Base-by-base conservation (phyloP, 1,139 yeast genomes). In the Yamadazyma spencermartinsiae region DNA sequence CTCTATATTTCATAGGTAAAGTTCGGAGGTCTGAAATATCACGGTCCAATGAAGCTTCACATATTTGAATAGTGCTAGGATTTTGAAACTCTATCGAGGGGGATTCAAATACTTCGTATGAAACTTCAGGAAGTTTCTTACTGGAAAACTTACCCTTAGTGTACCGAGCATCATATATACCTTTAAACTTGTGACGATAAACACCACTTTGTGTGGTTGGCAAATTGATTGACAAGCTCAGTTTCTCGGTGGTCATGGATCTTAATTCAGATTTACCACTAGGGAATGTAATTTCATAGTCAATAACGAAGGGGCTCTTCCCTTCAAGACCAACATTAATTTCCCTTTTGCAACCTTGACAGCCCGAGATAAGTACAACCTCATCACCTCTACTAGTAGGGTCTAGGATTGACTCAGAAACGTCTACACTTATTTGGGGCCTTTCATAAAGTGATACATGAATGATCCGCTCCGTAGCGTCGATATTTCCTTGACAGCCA, bases 221-320 rank as follows among this genome's bases (percentile, higher is more conserved):
- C 35, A 72, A 54, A 3, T 61, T 58, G 15, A 72, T 51, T 6
- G 41, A 48, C 6, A 63, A 40, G 15, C 55, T 49, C 29, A 56
- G 36, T 14, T 55, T 53, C 6, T 64, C 65, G 13, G 64, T 52
- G 3, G 60, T 54, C 61, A 71, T 60, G 3, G 66, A 50, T 34
- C 68, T 55, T 2, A 53, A 26, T 35, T 70, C 79, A 2, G 56
- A 36, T 24, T 54, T 56, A 0, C 86, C 88, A 50, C 62, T 67
- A 3, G 96, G 94, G 33, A 76, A 68, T 25, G 64, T 65, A 19
- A 87, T 66, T 27, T 80, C 80, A 54, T 89, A 90, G 38, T 79
- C 80, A 28, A 90, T 66, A 8, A 77, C 63, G 50, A 88, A 89
- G 21, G 98, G 97, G 0, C 85, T 72, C 4, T 76, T 64, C 1